A percentile compares a stretch with the other conserved stretches of the same genome.
These are phyloP conservation scores for Microbotryum saponariae DNA, from an alignment of 1,284 basidiomycete species.

Conservation along the genomic window DNA sequence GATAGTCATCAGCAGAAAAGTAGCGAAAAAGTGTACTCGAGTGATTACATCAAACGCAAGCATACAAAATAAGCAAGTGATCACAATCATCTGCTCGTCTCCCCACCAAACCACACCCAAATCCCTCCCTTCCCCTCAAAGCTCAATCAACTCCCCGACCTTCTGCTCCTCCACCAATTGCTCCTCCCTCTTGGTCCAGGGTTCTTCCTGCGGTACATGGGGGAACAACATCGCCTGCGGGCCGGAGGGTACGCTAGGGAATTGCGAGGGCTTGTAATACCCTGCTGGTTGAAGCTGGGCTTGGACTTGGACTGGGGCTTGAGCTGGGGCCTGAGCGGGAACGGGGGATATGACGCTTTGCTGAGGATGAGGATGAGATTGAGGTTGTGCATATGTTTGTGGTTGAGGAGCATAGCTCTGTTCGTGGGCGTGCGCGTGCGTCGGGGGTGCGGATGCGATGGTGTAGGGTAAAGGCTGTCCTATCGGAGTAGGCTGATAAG, in stretches of 20 bases:
- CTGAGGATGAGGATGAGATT: not conserved
- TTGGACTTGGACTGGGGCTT: not conserved
- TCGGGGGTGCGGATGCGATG: not conserved
- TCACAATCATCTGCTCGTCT: too few species aligned
- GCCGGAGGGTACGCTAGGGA: conserved; percentile 16
- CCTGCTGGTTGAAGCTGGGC: conserved; percentile 11
- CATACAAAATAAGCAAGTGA: too few species aligned
- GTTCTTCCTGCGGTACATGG: conserved; percentile 7
- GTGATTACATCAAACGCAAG: too few species aligned
- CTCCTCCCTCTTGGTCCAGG: conserved; percentile 1
- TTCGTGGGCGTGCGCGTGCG: not conserved
- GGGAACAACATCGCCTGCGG: conserved; percentile 12
- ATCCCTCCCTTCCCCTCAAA: not conserved
- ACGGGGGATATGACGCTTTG: not conserved
- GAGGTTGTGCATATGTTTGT: not conserved
- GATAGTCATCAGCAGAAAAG: too few species aligned
- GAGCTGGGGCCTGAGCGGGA: not conserved
- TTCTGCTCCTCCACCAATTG: conserved; percentile 7
- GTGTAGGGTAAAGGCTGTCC: not conserved
- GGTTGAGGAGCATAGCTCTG: not conserved
- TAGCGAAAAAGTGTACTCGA: too few species aligned
- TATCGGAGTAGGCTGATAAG: not conserved
- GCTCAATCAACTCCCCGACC: conserved; percentile 26
- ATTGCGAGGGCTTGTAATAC: conserved; percentile 23
- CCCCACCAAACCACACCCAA: too few species aligned